Conservation (phyloP, 176 grass and related monocot species). For the Aegilops tauschii region DNA sequence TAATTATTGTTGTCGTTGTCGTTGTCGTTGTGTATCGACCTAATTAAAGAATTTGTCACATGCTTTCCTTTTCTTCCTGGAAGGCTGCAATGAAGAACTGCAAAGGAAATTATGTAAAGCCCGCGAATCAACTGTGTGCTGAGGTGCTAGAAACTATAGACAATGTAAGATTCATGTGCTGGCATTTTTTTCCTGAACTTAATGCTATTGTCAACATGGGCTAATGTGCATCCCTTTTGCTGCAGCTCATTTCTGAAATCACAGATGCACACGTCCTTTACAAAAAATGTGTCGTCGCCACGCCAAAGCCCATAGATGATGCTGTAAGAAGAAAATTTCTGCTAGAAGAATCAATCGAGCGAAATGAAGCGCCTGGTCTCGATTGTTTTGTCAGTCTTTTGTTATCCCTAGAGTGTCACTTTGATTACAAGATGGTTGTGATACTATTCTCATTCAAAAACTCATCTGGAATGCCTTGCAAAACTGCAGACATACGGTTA, state of each 20-base stretch:
- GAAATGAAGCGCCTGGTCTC: background rate
- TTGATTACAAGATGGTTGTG: background rate
- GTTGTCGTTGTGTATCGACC: background rate
- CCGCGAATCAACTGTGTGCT: constrained; percentile 18
- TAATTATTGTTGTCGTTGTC: background rate
- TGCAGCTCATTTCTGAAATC: constrained; percentile 19
- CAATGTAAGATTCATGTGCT: constrained; percentile 5
- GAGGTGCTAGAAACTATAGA: background rate
- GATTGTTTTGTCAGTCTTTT: constrained; percentile 38
- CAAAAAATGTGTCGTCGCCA: constrained; percentile 1
- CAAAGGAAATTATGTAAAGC: constrained; percentile 31
- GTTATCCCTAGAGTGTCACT: background rate
- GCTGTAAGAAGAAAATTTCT: background rate
- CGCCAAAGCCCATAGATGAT: constrained; percentile 2
- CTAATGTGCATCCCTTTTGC: background rate
- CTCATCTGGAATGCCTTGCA: background rate
- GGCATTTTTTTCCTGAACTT: background rate
- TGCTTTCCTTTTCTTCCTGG: background rate
- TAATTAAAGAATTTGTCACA: background rate
- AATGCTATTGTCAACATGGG: background rate
- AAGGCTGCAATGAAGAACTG: constrained; percentile 28
- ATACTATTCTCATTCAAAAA: background rate
- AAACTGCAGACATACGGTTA: constrained; percentile 34
- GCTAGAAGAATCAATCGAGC: constrained; percentile 1
- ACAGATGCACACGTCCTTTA: background rate